phyloP scores from a whole-genome alignment of 192 early-diverging fungal species.

The Umbelopsis sp. region DNA sequence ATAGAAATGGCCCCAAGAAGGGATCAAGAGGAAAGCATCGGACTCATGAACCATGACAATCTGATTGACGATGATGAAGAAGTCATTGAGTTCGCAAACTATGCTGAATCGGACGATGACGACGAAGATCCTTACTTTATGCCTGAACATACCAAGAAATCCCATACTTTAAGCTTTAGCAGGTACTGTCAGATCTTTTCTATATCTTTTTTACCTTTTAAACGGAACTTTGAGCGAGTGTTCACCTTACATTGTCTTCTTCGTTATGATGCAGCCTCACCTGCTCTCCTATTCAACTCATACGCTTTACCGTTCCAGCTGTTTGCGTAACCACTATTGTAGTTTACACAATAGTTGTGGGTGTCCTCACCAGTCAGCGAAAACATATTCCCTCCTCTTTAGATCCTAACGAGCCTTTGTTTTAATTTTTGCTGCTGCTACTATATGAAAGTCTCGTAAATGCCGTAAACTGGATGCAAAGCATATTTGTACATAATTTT shows the following conservation, averaged over 20 bases:
- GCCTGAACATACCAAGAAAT: slow-evolving; percentile 42
- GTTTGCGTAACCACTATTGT: slow-evolving; percentile 38
- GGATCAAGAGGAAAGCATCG: slow-evolving; percentile 9
- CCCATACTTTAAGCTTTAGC: slow-evolving; percentile 36
- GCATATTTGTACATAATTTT: neutral
- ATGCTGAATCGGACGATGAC: slow-evolving; percentile 46
- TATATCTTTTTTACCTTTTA: too few relatives aligned
- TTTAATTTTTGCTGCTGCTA: neutral
- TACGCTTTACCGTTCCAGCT: slow-evolving; percentile 37
- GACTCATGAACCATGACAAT: slow-evolving; percentile 26
- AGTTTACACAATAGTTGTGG: slow-evolving; percentile 39
- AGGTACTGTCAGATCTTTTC: neutral
- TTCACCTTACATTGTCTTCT: neutral
- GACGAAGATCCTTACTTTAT: slow-evolving; percentile 46
- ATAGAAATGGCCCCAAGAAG: slow-evolving; percentile 1
- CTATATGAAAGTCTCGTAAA: neutral
- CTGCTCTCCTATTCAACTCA: slow-evolving; percentile 40
- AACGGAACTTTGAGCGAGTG: too few relatives aligned
- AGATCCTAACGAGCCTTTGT: neutral
- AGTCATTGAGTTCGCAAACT: slow-evolving; percentile 44
- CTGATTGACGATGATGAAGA: slow-evolving; percentile 31
- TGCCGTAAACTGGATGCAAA: neutral
- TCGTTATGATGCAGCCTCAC: slow-evolving; percentile 24
- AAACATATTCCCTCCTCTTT: neutral
- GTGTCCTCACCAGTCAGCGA: slow-evolving; percentile 23